These are phyloP conservation scores for Globisporangium cylindrosporum DNA, from an alignment of 352 stramenopile species.

Conservation along the genomic window DNA sequence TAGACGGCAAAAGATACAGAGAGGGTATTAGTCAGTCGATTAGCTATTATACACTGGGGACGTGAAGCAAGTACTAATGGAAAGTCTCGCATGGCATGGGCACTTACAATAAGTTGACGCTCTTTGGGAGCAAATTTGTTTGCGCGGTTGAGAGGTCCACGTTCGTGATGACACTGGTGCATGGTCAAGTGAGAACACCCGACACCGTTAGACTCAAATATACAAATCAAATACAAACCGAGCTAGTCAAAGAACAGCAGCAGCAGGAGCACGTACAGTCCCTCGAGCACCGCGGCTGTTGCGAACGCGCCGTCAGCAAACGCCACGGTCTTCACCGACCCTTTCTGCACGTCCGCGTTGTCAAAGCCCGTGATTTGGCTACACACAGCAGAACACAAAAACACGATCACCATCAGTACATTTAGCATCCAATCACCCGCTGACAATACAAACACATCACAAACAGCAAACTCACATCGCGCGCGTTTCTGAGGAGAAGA, in stretches of 20 bases:
- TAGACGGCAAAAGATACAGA: no score
- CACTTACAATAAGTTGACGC: slow-evolving; percentile 36
- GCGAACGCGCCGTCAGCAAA: slow-evolving; percentile 49
- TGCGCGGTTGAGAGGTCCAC: slow-evolving; percentile 49
- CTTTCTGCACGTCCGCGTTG: slow-evolving; percentile 49
- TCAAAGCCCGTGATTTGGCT: slow-evolving; percentile 79
- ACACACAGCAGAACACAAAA: slow-evolving; percentile 10
- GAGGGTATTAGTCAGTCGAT: background rate
- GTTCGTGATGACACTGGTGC: slow-evolving; percentile 47
- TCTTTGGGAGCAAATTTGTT: slow-evolving; percentile 49
- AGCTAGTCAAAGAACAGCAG: no score
- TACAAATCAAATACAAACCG: no score
- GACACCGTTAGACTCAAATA: background rate
- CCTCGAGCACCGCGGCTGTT: slow-evolving; percentile 30
- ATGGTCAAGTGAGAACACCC: background rate
- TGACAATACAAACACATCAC: background rate
- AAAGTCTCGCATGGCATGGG: background rate
- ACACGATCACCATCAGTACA: slow-evolving; percentile 6
- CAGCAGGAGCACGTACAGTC: slow-evolving; percentile 37
- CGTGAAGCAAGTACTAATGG: background rate
- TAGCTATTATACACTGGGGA: background rate
- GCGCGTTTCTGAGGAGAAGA: slow-evolving; percentile 39
- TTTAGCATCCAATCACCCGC: background rate
- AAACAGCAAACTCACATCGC: slow-evolving; percentile 37
- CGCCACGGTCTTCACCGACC: slow-evolving; percentile 46